These are phyloP conservation scores for Mycotypha africana DNA, from an alignment of 371 early-diverging fungal species.

Conservation along the genomic window DNA sequence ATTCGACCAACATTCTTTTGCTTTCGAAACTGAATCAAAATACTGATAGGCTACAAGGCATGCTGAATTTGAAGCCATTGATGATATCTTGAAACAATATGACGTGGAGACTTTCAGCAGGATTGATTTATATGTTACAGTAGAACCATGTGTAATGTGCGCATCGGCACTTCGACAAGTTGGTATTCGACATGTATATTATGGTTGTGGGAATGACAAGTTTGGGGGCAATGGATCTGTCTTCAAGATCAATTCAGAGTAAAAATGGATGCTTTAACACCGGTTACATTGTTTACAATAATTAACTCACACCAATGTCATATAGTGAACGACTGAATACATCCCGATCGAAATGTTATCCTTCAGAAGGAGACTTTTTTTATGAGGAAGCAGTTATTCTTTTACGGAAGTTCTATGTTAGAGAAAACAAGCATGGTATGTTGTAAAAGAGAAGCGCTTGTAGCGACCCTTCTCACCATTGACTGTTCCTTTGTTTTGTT, in stretches of 20 bases:
- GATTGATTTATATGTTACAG: conserved; percentile 90
- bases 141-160: conserved; percentile 99
- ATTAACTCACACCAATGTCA: neutral
- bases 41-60: conserved; percentile 77
- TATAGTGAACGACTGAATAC: conserved; percentile 22
- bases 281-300: neutral
- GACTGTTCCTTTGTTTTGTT: no score
- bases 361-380: conserved; percentile 65
- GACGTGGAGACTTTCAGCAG: conserved; percentile 40
- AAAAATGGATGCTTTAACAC: conserved; percentile 15
- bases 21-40: no score
- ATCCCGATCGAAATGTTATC: conserved; percentile 39
- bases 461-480: no score
- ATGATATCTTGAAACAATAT: conserved; percentile 56
- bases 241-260: conserved; percentile 66
- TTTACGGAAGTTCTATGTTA: conserved; percentile 85
- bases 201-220: conserved; percentile 89
- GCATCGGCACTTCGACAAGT: conserved; percentile 84
- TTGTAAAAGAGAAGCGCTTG: neutral
- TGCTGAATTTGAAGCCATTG: conserved; percentile 90
- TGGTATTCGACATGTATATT: conserved; percentile 76
- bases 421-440: conserved; percentile 83
- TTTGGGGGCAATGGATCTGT: conserved; percentile 96
- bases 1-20: no score
- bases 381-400: conserved; percentile 82